Conservation (phyloP, 495 filamentous ascomycete species). For the Lentithecium fluviatile region DNA sequence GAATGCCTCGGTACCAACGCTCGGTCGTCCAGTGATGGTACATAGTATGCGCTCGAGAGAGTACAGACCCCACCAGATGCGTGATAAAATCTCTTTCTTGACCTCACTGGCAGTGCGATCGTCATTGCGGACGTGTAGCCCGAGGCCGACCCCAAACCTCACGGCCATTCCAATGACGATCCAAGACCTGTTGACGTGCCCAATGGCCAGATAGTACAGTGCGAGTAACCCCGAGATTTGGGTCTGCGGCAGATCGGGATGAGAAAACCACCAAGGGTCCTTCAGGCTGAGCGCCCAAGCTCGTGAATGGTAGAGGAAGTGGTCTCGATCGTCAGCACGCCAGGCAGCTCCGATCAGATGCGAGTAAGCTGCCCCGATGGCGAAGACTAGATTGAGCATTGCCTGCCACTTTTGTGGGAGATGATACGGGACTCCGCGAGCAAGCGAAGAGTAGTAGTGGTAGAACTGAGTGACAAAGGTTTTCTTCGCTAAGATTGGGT, state of each 20-base stretch:
- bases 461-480: conserved; percentile 55
- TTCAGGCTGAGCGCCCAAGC: conserved; percentile 53
- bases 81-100: conserved; percentile 27
- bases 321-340: conserved; percentile 49
- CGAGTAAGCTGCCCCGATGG: conserved; percentile 55
- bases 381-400: conserved; percentile 64
- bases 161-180: conserved; percentile 58
- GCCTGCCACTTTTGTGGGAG: conserved; percentile 51
- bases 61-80: conserved; percentile 35
- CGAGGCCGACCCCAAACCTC: conserved; percentile 57
- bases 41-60: conserved; percentile 28
- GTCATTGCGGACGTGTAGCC: conserved; percentile 59
- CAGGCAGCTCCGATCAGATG: conserved; percentile 49
- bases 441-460: conserved; percentile 40
- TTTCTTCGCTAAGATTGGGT: conserved; percentile 59
- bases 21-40: conserved; percentile 31
- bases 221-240: conserved; percentile 58
- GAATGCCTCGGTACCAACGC: conserved; percentile 11
- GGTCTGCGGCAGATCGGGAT: conserved; percentile 57
- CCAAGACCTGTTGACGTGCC: conserved; percentile 66
- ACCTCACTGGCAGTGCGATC: conserved; percentile 12
- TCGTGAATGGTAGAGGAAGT: conserved; percentile 56
- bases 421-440: conserved; percentile 39
- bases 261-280: conserved; percentile 46
- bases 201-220: conserved; percentile 59